Conservation (phyloP, 2,329 filamentous ascomycete species). For the Whalleya microplaca region DNA sequence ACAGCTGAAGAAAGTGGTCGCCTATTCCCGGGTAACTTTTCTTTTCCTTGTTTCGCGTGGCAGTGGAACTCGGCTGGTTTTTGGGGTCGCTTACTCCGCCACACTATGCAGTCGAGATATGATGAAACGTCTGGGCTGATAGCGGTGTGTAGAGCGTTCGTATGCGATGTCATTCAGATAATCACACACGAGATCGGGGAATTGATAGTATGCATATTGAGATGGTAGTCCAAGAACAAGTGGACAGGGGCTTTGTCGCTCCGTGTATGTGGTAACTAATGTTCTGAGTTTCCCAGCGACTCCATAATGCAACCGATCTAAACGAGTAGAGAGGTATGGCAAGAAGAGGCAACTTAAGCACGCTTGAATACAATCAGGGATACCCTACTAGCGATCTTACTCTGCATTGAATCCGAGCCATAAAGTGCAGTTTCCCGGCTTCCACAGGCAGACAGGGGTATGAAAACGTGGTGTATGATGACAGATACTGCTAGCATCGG, state of each 20-base stretch:
- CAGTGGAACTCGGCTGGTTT: background rate
- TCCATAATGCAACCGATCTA: too few species aligned
- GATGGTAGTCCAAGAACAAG: too few species aligned
- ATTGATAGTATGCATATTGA: too few species aligned
- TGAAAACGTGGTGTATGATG: background rate
- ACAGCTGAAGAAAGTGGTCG: too few species aligned
- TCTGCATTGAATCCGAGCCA: background rate
- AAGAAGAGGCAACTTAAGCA: background rate
- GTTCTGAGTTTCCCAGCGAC: too few species aligned
- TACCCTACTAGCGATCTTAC: background rate
- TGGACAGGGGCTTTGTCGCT: too few species aligned
- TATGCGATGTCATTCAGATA: background rate
- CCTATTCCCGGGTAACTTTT: too few species aligned
- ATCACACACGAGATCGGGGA: background rate
- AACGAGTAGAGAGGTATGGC: too few species aligned
- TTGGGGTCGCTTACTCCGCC: background rate
- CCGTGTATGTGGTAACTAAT: too few species aligned
- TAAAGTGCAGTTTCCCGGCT: background rate
- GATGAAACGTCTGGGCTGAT: background rate
- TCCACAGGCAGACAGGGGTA: background rate
- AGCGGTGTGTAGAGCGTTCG: background rate
- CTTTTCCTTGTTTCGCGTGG: background rate
- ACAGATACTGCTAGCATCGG: background rate
- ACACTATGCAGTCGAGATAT: slow-evolving; percentile 2
- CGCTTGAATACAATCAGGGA: background rate